Evolutionary conservation across 768 basidiomycete species (phyloP).

Genomic region (Omphalotus guepiniiformis): DNA sequence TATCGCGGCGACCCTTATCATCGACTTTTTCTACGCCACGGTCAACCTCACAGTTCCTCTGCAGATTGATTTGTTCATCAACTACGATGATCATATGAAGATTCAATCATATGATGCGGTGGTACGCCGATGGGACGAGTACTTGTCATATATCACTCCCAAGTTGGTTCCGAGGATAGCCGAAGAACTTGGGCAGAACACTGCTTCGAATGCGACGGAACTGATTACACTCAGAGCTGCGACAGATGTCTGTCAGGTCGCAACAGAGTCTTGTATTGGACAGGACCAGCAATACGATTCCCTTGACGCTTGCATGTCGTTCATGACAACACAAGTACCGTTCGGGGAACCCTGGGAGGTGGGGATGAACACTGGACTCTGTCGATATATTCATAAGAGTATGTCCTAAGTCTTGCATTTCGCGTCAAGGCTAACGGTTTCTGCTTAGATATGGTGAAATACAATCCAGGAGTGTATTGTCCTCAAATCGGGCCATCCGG

Average conservation of each 20-base stretch:
- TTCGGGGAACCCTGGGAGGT: slow-evolving; percentile 9
- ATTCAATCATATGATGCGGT: slow-evolving; percentile 8
- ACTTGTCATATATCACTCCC: slow-evolving; percentile 2
- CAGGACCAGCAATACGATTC: slow-evolving; percentile 8
- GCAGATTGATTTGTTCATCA: slow-evolving; percentile 7
- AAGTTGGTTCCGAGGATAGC: slow-evolving; percentile 9
- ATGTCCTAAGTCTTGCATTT: background rate
- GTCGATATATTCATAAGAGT: slow-evolving; percentile 5
- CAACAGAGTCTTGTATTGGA: slow-evolving; percentile 7
- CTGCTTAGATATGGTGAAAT: slow-evolving; percentile 8
- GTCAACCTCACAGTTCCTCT: slow-evolving; percentile 8
- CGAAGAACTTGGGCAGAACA: background rate
- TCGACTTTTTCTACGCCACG: slow-evolving; percentile 3
- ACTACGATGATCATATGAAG: slow-evolving; percentile 7
- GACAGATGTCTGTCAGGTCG: slow-evolving; percentile 7
- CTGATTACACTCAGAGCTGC: slow-evolving; percentile 4
- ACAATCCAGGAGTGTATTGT: slow-evolving; percentile 10
- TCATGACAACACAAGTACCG: background rate
- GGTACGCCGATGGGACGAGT: slow-evolving; percentile 1
- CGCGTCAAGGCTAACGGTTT: background rate
- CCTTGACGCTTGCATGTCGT: background rate
- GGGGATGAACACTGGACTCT: slow-evolving; percentile 7
- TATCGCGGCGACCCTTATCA: background rate
- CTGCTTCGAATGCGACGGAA: slow-evolving; percentile 1
- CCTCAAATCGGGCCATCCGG: slow-evolving; percentile 10